Evolutionary conservation across 2,329 filamentous ascomycete species (phyloP), one percentile per base, ranked within the genome.

Genomic region (Fusarium sp.): DNA sequence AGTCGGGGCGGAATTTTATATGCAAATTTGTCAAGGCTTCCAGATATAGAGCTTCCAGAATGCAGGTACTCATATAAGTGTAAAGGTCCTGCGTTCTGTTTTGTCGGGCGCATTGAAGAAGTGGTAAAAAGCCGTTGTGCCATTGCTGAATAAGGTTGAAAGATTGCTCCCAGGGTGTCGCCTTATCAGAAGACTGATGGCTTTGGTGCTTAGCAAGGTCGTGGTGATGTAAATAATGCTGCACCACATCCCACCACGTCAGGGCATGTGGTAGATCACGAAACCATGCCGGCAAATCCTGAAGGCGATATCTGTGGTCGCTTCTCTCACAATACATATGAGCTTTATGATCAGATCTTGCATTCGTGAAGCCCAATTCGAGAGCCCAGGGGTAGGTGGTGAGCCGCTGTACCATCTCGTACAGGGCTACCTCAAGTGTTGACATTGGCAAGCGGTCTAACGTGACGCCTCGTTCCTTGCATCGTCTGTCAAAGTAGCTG

Each of bases 351-450:
- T 67, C 59, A 4, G 51, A 11, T 13, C 16, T 46, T 9, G 57
- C 57, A 14, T 55, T 65, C 0, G 58, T 46, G 3, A 69, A 58
- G 5, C 67, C 69, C 1, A 71, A 23, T 18, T 64, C 61, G 2
- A 73, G 44, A 6, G 64, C 57, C 71, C 71, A 73, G 0, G 71
- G 68, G 14, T 72, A 72, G 2, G 67, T 73, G 9, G 60, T 69
- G 10, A 73, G 58, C 2, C 71, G 71, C 58, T 74, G 71, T 16
- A 71, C 49, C 49, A 69, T 69, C 18, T 74, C 71, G 18, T 65
- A 69, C 6, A 65, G 13, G 11, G 70, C 70, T 6, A 62, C 57
- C 11, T 73, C 70, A 10, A 69, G 36, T 4, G 69, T 23, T 6
- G 72, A 66, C 2, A 73, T 27, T 3, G 25, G 55, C 1, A 73